Percentiles rank a stretch among this genome's conserved stretches.
These are phyloP conservation scores for Aspergillus puulaauensis DNA, from an alignment of 2,329 filamentous ascomycete genomes.

Conservation along the genomic window DNA sequence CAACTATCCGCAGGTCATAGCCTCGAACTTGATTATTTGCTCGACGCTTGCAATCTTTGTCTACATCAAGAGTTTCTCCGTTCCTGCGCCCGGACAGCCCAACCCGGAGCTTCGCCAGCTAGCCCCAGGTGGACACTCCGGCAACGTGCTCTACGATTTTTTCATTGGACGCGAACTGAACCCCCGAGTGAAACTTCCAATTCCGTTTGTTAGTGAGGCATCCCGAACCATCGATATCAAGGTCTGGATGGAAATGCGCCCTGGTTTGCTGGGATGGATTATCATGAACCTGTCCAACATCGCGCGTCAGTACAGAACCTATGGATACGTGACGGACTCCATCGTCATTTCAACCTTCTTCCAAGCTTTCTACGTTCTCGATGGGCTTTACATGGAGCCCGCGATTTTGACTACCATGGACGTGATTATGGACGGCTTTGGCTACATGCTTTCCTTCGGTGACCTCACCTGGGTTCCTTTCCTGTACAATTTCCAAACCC, in stretches of 20 bases:
- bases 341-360: constrained; percentile 76
- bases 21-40: constrained; percentile 76
- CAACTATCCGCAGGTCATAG: constrained; percentile 84
- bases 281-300: constrained; percentile 81
- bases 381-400: constrained; percentile 82
- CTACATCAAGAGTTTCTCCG: constrained; percentile 78
- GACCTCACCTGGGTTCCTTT: constrained; percentile 94
- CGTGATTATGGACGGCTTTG: constrained; percentile 88
- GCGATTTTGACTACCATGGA: constrained; percentile 93
- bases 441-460: constrained; percentile 91
- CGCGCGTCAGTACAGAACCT: constrained; percentile 82
- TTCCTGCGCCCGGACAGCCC: constrained; percentile 60
- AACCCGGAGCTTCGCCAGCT: constrained; percentile 74
- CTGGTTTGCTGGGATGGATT: constrained; percentile 86
- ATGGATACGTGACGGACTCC: constrained; percentile 80
- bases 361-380: constrained; percentile 80
- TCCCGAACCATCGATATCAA: constrained; percentile 78
- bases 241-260: constrained; percentile 84
- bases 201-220: constrained; percentile 69
- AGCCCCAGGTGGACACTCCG: constrained; percentile 75
- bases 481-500: constrained; percentile 78
- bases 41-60: constrained; percentile 72
- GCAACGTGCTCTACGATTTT: constrained; percentile 91
- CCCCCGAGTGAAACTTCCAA: constrained; percentile 65
- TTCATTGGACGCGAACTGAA: constrained; percentile 96